Evolutionary conservation across 2,329 filamentous ascomycete genomes (phyloP).

Genomic region (Fusarium sp.): DNA sequence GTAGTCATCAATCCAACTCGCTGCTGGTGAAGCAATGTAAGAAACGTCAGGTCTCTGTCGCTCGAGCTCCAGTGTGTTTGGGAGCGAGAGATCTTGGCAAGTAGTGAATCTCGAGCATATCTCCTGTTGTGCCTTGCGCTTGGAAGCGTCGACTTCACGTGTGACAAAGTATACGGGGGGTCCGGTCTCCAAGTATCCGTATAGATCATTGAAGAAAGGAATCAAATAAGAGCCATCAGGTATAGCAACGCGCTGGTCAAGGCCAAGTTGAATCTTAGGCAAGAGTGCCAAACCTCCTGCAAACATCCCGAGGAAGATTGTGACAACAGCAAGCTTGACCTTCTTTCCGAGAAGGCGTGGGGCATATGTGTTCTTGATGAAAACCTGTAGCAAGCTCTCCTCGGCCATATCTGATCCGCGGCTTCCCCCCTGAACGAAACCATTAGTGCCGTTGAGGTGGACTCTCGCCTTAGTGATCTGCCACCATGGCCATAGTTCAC

Average conservation of each 20-base stretch:
- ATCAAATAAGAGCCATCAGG: slow-evolving; percentile 95
- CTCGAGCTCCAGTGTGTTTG: slow-evolving; percentile 93
- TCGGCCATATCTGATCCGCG: slow-evolving; percentile 80
- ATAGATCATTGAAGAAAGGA: slow-evolving; percentile 94
- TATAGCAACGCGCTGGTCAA: slow-evolving; percentile 95
- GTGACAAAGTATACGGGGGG: slow-evolving; percentile 98
- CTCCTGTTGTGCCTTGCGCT: slow-evolving; percentile 80
- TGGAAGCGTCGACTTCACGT: slow-evolving; percentile 80
- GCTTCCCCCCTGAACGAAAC: slow-evolving; percentile 64
- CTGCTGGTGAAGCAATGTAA: slow-evolving; percentile 87
- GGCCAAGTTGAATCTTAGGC: slow-evolving; percentile 83
- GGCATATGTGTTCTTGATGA: slow-evolving; percentile 92
- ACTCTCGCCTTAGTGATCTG: slow-evolving; percentile 79
- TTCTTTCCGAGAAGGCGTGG: slow-evolving; percentile 83
- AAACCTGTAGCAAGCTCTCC: slow-evolving; percentile 83
- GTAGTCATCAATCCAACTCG: slow-evolving; percentile 97
- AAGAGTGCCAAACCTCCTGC: slow-evolving; percentile 86
- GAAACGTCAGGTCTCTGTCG: slow-evolving; percentile 88
- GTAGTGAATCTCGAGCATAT: slow-evolving; percentile 92
- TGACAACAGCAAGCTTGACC: slow-evolving; percentile 79
- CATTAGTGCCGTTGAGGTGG: slow-evolving; percentile 69
- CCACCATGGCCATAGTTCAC: slow-evolving; percentile 92
- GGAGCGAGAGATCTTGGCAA: slow-evolving; percentile 83
- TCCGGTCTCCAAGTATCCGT: slow-evolving; percentile 89
- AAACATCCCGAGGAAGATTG: slow-evolving; percentile 88